Conservation (phyloP, 2,329 filamentous ascomycete genomes). For the Didymella lethalis region DNA sequence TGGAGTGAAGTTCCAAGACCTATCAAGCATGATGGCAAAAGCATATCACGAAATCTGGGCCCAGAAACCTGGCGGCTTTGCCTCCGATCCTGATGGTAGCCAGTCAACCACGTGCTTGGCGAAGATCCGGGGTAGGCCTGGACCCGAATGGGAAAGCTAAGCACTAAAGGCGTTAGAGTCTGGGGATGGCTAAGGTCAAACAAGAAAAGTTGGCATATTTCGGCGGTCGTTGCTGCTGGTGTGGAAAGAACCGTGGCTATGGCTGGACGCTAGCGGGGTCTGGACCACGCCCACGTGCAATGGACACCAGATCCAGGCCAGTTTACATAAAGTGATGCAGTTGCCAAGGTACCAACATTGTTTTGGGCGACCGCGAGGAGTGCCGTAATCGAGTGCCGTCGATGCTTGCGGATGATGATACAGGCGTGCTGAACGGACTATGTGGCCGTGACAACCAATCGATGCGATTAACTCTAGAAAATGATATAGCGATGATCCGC, state of each 20-base stretch:
- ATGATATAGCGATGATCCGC: not conserved
- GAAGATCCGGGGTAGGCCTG: conserved; percentile 16
- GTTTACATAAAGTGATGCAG: conserved; percentile 1
- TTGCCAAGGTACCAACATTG: conserved; percentile 12
- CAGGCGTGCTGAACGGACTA: conserved; percentile 2
- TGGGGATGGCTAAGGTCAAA: conserved; percentile 4
- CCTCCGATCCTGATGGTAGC: conserved; percentile 18
- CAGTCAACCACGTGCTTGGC: conserved; percentile 19
- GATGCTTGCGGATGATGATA: conserved; percentile 13
- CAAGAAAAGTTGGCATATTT: not conserved
- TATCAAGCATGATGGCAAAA: conserved; percentile 8
- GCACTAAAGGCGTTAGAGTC: not conserved
- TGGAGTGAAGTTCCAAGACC: conserved; percentile 14
- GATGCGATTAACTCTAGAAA: not conserved
- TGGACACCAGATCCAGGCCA: conserved; percentile 7
- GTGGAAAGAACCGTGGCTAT: conserved; percentile 4
- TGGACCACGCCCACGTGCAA: conserved; percentile 11
- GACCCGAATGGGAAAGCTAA: conserved; percentile 1
- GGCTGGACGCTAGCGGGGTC: conserved; percentile 15
- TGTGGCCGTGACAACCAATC: conserved; percentile 12
- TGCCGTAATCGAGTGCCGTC: conserved; percentile 13
- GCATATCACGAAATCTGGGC: conserved; percentile 9
- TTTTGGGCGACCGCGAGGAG: conserved; percentile 1
- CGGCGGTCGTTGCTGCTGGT: conserved; percentile 2
- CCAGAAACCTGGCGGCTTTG: conserved; percentile 15